phyloP scores from a whole-genome alignment of 192 early-diverging fungal genomes.

The Diversispora epigaea region DNA sequence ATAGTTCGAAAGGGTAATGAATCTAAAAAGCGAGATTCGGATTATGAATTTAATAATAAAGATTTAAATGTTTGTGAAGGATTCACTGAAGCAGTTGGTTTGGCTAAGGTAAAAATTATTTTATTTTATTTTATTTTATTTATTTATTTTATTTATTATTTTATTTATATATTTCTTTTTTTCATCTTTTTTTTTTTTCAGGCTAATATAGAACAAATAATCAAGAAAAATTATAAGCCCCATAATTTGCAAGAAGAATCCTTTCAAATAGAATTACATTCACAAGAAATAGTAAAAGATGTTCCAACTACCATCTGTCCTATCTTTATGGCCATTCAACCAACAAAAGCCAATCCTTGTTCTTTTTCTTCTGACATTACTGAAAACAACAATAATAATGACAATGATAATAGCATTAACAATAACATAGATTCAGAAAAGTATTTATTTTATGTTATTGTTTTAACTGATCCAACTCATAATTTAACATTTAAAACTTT shows the following conservation, averaged over 20 bases:
- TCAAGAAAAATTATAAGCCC: conserved; percentile 49
- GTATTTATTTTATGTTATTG: conserved; percentile 45
- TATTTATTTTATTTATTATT: background rate
- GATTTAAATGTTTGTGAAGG: conserved; percentile 62
- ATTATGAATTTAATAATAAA: conserved; percentile 32
- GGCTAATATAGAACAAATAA: conserved; percentile 59
- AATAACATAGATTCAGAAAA: conserved; percentile 28
- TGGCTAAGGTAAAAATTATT: conserved; percentile 47
- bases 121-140: background rate
- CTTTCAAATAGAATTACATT: background rate
- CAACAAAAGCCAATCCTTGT: conserved; percentile 43
- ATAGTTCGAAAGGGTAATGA: conserved; percentile 50
- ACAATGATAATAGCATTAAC: background rate
- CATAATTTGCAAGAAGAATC: conserved; percentile 30
- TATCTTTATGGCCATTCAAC: conserved; percentile 63
- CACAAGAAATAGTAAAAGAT: conserved; percentile 23
- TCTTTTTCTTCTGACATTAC: conserved; percentile 11
- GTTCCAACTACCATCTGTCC: conserved; percentile 50
- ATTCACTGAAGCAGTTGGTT: conserved; percentile 51
- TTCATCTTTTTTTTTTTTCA: conserved; percentile 18
- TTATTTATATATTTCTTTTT: background rate
- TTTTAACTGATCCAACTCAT: conserved; percentile 55
- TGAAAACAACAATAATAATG: no score
- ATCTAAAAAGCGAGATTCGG: conserved; percentile 32
- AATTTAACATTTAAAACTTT: conserved; percentile 51